Percentiles rank a stretch among this genome's conserved stretches.
Conservation (phyloP, 345 rosid species). For the Brassica cretica region DNA sequence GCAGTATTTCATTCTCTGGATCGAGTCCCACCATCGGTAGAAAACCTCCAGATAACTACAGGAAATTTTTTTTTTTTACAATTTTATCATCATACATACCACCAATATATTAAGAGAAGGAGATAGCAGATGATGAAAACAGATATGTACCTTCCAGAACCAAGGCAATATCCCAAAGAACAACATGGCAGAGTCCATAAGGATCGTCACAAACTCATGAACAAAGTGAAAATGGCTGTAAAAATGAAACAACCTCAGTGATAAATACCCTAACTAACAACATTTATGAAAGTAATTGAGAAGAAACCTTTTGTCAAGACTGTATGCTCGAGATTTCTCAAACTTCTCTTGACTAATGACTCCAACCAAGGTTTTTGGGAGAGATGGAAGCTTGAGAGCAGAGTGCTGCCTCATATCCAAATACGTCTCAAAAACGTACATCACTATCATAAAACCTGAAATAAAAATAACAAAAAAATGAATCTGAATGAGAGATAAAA, state of each 20-base stretch:
- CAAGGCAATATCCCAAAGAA: constrained; percentile 87
- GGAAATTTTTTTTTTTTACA: background rate
- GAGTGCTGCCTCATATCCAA: constrained; percentile 83
- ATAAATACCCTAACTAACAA: background rate
- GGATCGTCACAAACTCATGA: constrained; percentile 83
- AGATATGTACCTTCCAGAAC: constrained; percentile 86
- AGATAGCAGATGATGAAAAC: background rate
- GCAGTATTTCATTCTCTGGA: constrained; percentile 82
- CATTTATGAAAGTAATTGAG: background rate
- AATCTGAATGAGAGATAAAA: background rate
- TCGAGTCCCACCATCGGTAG: constrained; percentile 63
- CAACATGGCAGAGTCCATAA: constrained; percentile 94
- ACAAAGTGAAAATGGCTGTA: constrained; percentile 84
- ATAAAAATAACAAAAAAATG: background rate
- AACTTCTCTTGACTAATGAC: constrained; percentile 93
- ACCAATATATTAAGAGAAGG: background rate
- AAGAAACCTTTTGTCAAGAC: constrained; percentile 89
- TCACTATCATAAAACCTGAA: constrained; percentile 87
- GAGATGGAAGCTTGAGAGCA: constrained; percentile 78
- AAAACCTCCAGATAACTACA: constrained; percentile 76
- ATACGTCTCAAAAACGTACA: constrained; percentile 87
- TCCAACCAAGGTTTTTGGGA: constrained; percentile 86
- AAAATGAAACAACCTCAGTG: constrained; percentile 24
- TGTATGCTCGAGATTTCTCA: constrained; percentile 86
- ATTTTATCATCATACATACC: constrained; percentile 3